Conservation (phyloP, 306 rosid genomes). For the Medicago arabica region DNA sequence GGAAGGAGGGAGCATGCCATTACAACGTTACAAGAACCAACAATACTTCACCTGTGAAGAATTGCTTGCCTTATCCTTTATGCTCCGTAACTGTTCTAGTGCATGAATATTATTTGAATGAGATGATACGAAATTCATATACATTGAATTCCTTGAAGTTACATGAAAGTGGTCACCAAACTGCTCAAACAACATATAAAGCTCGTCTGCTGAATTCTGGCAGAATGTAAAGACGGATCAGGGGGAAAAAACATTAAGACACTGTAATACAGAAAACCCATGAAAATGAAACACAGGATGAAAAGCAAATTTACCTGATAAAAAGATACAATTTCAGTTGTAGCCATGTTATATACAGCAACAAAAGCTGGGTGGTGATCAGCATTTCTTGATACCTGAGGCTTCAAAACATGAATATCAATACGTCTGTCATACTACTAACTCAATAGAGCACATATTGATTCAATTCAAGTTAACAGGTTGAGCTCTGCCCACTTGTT, state of each 20-base stretch:
- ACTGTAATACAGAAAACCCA: slow-evolving; percentile 1
- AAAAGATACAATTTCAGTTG: slow-evolving; percentile 91
- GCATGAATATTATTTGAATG: slow-evolving; percentile 85
- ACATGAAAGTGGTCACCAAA: slow-evolving; percentile 86
- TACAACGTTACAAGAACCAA: slow-evolving; percentile 33
- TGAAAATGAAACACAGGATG: slow-evolving; percentile 34
- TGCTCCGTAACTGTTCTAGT: slow-evolving; percentile 69
- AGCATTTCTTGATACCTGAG: slow-evolving; percentile 77
- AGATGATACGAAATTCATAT: slow-evolving; percentile 87
- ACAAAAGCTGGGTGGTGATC: slow-evolving; percentile 86
- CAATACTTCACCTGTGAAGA: slow-evolving; percentile 68
- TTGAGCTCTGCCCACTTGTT: slow-evolving; percentile 12
- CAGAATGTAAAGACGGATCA: slow-evolving; percentile 48
- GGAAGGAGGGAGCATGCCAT: slow-evolving; percentile 10
- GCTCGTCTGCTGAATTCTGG: slow-evolving; percentile 91
- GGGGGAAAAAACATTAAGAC: slow-evolving; percentile 18
- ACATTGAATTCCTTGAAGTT: slow-evolving; percentile 69
- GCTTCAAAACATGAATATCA: slow-evolving; percentile 50
- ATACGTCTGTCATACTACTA: slow-evolving; percentile 34
- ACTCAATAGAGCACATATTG: slow-evolving; percentile 33
- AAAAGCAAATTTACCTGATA: slow-evolving; percentile 69
- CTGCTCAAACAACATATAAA: slow-evolving; percentile 82
- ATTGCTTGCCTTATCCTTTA: slow-evolving; percentile 74
- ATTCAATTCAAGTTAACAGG: slow-evolving; percentile 29
- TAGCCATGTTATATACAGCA: slow-evolving; percentile 96